Evolutionary conservation across 208 protist species (phyloP), one percentile per base, ranked within the genome.

Genomic region (Crithidia acanthocephali): DNA sequence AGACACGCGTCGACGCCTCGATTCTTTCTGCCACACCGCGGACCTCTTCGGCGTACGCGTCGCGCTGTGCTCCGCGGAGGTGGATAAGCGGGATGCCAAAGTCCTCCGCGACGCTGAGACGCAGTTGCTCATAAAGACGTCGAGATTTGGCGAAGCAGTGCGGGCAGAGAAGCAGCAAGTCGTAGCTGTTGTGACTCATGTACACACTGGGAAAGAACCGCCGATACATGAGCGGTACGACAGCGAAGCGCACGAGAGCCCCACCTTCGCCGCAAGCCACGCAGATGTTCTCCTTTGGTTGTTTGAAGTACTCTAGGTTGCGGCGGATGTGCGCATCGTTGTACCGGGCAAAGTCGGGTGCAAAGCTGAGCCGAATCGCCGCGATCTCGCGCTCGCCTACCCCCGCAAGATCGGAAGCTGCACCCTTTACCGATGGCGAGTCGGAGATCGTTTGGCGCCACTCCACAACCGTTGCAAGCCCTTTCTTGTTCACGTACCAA

Each of bases 121-220:
- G 57, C 62, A 81, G 78, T 23, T 47, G 23, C 16, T 83, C 79
- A 50, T 87, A 87, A 1, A 81, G n/a, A 3, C 4, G 25, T 23
- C 76, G 67, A n/a, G 77, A 68, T 44, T 23, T 66, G 27, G 76
- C 72, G 73, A 92, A 92, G 71, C 81, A 92, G 22, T 15, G 63
- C 22, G 80, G 79, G 59, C 83, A 91, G 32, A 91, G 45, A 28
- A 91, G 75, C 50, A 92, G 70, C 32, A 92, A 51, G 40, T 92
- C 86, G 68, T 87, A 92, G 72, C 81, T 89, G 62, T 92, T 88
- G 71, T 92, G 83, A 45, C 80, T 89, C 83, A 92, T 89, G 74
- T 86, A 92, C 37, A 87, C 81, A 58, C 80, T 87, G 6, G 83
- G 83, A 52, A 92, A 92, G 69, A 86, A 86, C 44, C 84, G 87